phyloP scores from a whole-genome alignment of 176 grass and related monocot genomes.

The Avena atlantica region DNA sequence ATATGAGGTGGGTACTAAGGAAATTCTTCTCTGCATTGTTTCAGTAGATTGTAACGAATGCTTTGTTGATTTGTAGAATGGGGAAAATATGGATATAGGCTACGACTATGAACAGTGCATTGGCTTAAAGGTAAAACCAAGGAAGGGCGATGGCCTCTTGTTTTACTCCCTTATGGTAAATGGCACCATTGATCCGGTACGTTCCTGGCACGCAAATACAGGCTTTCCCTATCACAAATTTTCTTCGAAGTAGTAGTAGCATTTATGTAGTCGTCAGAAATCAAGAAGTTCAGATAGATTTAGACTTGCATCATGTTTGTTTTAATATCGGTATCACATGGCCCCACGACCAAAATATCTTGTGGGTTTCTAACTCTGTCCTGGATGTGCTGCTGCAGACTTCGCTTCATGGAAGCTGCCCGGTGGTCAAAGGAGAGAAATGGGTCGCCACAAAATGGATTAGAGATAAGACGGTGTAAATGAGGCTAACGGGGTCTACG shows the following conservation, averaged over 20 bases:
- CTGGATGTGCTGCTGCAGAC: slow-evolving; percentile 42
- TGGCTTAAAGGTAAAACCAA: slow-evolving; percentile 94
- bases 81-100: slow-evolving; percentile 84
- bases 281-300: not conserved
- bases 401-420: slow-evolving; percentile 93
- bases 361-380: slow-evolving; percentile 18
- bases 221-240: not conserved
- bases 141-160: slow-evolving; percentile 88
- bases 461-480: slow-evolving; percentile 58
- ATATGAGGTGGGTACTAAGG: slow-evolving; percentile 69
- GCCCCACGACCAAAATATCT: not conserved
- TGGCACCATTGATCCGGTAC: slow-evolving; percentile 92
- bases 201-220: slow-evolving; percentile 23
- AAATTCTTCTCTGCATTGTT: not conserved
- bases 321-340: not conserved
- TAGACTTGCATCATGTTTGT: not conserved
- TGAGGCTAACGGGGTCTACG: slow-evolving; percentile 17
- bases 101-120: slow-evolving; percentile 97
- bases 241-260: not conserved
- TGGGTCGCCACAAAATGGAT: slow-evolving; percentile 99
- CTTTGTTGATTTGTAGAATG: slow-evolving; percentile 66
- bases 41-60: slow-evolving; percentile 25
- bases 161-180: slow-evolving; percentile 95
- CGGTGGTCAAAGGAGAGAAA: slow-evolving; percentile 92
- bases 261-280: not conserved